Conservation (phyloP, 1,139 yeast genomes). For the Protomyces lactucae-debilis region DNA sequence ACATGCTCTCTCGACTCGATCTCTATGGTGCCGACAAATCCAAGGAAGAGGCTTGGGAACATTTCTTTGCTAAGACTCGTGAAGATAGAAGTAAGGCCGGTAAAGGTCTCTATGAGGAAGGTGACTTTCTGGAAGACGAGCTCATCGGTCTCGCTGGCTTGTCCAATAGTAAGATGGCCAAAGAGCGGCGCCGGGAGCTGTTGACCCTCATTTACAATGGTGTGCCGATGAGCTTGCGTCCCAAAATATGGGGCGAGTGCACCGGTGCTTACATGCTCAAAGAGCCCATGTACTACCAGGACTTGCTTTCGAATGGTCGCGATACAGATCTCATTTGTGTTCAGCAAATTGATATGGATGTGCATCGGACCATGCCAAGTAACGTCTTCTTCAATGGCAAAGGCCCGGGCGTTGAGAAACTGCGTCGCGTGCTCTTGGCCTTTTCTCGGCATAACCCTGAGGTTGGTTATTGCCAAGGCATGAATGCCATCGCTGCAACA, state of each 20-base stretch:
- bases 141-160: conserved; percentile 41
- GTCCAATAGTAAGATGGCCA: conserved; percentile 31
- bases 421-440: conserved; percentile 51
- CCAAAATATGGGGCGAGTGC: conserved; percentile 53
- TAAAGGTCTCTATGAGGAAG: conserved; percentile 28
- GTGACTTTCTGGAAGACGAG: conserved; percentile 37
- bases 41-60: conserved; percentile 38
- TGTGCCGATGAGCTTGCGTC: conserved; percentile 49
- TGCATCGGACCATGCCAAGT: conserved; percentile 54
- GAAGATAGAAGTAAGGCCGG: conserved; percentile 30
- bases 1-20: conserved; percentile 39
- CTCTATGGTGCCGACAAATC: conserved; percentile 39
- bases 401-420: conserved; percentile 52
- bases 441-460: conserved; percentile 50
- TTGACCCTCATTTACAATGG: conserved; percentile 45
- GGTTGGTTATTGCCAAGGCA: conserved; percentile 58
- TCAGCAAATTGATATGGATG: conserved; percentile 53
- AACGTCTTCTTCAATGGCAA: conserved; percentile 53
- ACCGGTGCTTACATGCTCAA: conserved; percentile 49
- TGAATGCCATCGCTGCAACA: conserved; percentile 58
- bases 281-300: conserved; percentile 51
- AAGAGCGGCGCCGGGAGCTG: conserved; percentile 40
- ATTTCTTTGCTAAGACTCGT: conserved; percentile 37
- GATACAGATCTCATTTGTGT: conserved; percentile 41
- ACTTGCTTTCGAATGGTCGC: conserved; percentile 34